Evolutionary conservation across 1,139 yeast species (phyloP), one percentile per base, ranked within the genome.

Genomic region (Taphrina wiesneri): DNA sequence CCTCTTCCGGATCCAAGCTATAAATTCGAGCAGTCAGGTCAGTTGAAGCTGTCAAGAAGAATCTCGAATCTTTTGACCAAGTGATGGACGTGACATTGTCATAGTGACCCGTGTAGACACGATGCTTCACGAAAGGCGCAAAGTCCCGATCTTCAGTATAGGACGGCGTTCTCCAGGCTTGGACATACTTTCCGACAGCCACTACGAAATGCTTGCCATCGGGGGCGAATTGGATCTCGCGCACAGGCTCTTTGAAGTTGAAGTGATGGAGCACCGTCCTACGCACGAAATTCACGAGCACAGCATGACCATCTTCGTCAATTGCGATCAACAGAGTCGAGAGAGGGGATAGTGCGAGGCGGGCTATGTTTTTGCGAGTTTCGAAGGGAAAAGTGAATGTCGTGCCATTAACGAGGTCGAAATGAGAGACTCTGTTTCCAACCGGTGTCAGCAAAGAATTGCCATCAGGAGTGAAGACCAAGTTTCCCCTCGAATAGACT

Each of bases 91-190:
- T 82, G 28, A 95, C 85, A 70, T 90, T 96, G 63, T 86, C 86
- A 75, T 86, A 91, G 77, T 93, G 99, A 30, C 99, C 99, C 1
- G 97, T 90, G 73, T 91, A 91, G 5, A 89, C 84, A 73, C 96
- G 81, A 76, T 90, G 91, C 71, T 96, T 87, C 49, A 93, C 88
- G 77, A 93, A 95, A 17, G 99, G 99, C 0, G 97, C 95, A 81
- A 95, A 93, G 75, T 91, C 97, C 70, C 96, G 81, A 68, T 83
- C 86, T 52, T 76, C 78, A 1, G 85, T 78, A 43, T 81, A 80
- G 63, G 85, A 86, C 0, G 98, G 98, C 0, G 98, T 90, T 73
- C 85, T 86, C 99, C 99, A 93, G 13, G 93, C 88, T 75, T 95
- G 98, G 28, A 93, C 79, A 68, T 88, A 87, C 72, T 96, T 80